Evolutionary conservation across 2,329 filamentous ascomycete species (phyloP), one percentile per base, ranked within the genome.

Genomic region (Colletotrichum sp.): DNA sequence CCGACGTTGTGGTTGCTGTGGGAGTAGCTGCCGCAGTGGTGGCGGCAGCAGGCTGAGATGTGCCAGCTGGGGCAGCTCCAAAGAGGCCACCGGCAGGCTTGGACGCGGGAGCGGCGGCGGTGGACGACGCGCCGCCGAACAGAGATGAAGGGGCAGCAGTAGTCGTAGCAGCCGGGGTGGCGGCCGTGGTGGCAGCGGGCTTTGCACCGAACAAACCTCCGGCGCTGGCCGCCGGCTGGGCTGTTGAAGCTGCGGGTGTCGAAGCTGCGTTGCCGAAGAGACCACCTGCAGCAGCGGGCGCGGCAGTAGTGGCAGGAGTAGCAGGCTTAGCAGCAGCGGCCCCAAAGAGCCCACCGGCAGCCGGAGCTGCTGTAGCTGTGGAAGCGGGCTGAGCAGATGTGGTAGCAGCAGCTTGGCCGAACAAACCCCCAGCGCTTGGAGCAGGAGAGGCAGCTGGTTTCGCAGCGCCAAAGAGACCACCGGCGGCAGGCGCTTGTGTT

Each of bases 191-290:
- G 18, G 82, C 78, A 24, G 75, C 63, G 71, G 82, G 77, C 14
- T 79, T 80, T 9, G 66, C 48, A 8, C 80, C 74, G 59, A 84
- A 80, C 59, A 84, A 71, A n/a, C 79, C 78, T 59, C 79, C 78
- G 64, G 79, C 72, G 32, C 79, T 69, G 73, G 80, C 70, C 80
- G 82, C 39, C 79, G 72, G 70, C 18, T 80, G 73, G 18, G 80
- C 73, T 12, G 81, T 69, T 5, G 83, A 74, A 28, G 85, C 81
- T 26, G 80, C 80, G n/a, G 85, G 78, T 26, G 85, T 75, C 14
- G 84, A 80, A 16, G 85, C 81, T 36, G 84, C 82, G 79, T 87
- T 87, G n/a, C 83, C 84, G 68, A 90, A 90, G 16, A 89, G 77
- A 48, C 77, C 77, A 24, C 75, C 28, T 63, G 77, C 34, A 71